Evolutionary conservation across 2,329 filamentous ascomycete genomes (phyloP).

Genomic region (Penicillium aurantiogriseum): DNA sequence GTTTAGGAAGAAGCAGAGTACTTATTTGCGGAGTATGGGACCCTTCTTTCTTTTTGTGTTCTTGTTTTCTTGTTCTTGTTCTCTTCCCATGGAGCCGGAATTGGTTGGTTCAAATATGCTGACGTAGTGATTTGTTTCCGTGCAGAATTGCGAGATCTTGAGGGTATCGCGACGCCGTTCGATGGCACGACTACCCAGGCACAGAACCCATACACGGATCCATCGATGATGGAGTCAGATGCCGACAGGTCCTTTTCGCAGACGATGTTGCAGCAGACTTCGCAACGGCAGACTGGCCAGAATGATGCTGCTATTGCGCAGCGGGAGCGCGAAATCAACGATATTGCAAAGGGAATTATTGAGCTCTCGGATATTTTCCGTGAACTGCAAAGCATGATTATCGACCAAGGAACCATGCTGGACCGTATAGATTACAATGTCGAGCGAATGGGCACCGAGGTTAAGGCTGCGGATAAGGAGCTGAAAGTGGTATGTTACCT

Average conservation of each 20-base stretch:
- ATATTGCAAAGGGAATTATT: conserved; percentile 97
- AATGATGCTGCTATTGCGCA: conserved; percentile 86
- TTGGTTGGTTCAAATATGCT: conserved; percentile 12
- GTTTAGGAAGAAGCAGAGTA: conserved; percentile 96
- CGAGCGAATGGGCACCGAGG: conserved; percentile 88
- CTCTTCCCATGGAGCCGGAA: neutral
- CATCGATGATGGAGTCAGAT: conserved; percentile 88
- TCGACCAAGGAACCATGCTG: conserved; percentile 85
- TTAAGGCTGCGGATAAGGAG: conserved; percentile 91
- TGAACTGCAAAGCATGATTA: conserved; percentile 92
- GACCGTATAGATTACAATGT: conserved; percentile 98
- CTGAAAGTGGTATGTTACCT: conserved; percentile 63
- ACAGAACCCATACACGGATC: conserved; percentile 72
- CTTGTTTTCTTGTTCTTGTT: neutral
- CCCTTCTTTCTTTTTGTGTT: neutral
- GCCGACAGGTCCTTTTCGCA: conserved; percentile 91
- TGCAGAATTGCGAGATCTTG: conserved; percentile 71
- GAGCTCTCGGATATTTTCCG: conserved; percentile 96
- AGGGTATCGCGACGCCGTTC: conserved; percentile 57
- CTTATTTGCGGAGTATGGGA: conserved; percentile 81
- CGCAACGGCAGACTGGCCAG: conserved; percentile 55
- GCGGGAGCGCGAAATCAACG: conserved; percentile 93
- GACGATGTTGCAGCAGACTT: conserved; percentile 77
- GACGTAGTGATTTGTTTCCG: neutral
- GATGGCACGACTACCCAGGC: conserved; percentile 51